A percentile compares a stretch with the other conserved stretches of the same genome.
phyloP scores from a whole-genome alignment of 805 yeast species.

The Metschnikowia sp. region DNA sequence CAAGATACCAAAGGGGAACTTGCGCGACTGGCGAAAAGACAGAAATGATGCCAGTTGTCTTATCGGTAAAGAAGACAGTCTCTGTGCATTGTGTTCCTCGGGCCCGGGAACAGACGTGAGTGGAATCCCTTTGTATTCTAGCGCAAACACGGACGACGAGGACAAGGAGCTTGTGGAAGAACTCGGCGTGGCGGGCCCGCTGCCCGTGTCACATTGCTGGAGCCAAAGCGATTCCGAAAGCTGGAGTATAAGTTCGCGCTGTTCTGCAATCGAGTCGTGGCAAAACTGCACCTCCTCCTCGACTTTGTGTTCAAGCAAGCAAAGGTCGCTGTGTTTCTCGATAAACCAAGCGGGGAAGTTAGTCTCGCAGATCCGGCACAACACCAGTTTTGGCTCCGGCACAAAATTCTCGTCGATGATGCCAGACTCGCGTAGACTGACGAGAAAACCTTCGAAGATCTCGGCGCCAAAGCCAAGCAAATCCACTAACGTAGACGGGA shows the following conservation, averaged over 20 bases:
- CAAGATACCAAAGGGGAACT: slow-evolving; percentile 63
- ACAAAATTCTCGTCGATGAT: slow-evolving; percentile 59
- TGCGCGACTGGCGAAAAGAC: slow-evolving; percentile 40
- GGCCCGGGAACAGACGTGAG: slow-evolving; percentile 20
- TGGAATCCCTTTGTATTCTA: slow-evolving; percentile 58
- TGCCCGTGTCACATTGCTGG: slow-evolving; percentile 11
- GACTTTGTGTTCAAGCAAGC: slow-evolving; percentile 79
- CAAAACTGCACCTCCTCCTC: slow-evolving; percentile 70
- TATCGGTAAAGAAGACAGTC: slow-evolving; percentile 14
- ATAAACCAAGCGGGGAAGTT: slow-evolving; percentile 95
- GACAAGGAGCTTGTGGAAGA: slow-evolving; percentile 19
- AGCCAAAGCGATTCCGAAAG: slow-evolving; percentile 40
- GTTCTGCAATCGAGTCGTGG: slow-evolving; percentile 78
- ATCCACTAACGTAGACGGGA: slow-evolving; percentile 68
- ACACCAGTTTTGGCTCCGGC: slow-evolving; percentile 76
- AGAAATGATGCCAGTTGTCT: slow-evolving; percentile 12
- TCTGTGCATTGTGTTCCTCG: slow-evolving; percentile 17
- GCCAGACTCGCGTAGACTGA: slow-evolving; percentile 59
- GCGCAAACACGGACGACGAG: slow-evolving; percentile 20
- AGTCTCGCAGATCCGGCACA: slow-evolving; percentile 91
- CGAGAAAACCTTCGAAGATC: slow-evolving; percentile 71
- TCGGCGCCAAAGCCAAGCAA: slow-evolving; percentile 87
- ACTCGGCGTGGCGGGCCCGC: slow-evolving; percentile 17
- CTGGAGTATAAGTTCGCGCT: slow-evolving; percentile 46
- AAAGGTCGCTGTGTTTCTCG: slow-evolving; percentile 84